Evolutionary conservation across 495 filamentous ascomycete genomes (phyloP).

Genomic region (Alectoria sarmentosa): DNA sequence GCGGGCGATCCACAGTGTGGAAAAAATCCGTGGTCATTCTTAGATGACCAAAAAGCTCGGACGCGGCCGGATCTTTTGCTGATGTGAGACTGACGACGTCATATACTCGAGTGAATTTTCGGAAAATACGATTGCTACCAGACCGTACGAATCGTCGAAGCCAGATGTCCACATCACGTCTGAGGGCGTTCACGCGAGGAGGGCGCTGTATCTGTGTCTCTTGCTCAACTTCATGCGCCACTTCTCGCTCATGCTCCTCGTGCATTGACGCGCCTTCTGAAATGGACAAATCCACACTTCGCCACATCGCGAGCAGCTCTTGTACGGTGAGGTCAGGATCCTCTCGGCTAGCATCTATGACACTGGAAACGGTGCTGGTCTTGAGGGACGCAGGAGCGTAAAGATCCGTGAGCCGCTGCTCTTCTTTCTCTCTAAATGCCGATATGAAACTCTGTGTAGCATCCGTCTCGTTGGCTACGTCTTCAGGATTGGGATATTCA

Average conservation of each 20-base stretch:
- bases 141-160: neutral
- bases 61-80: neutral
- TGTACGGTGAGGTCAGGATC: neutral
- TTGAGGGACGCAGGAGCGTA: neutral
- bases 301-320: neutral
- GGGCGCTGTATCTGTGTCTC: slow-evolving; percentile 51
- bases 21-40: neutral
- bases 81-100: neutral
- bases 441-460: neutral
- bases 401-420: neutral
- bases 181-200: slow-evolving; percentile 13
- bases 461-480: neutral
- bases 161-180: neutral
- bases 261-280: slow-evolving; percentile 37
- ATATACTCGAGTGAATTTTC: neutral
- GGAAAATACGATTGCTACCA: neutral
- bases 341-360: neutral
- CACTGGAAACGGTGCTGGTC: neutral
- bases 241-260: slow-evolving; percentile 66
- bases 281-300: neutral
- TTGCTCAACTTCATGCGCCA: slow-evolving; percentile 54
- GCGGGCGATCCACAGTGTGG: neutral
- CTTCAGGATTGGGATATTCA: neutral
- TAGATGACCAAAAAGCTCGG: neutral
- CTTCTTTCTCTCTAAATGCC: neutral